Evolutionary conservation across 371 early-diverging fungal genomes (phyloP).

Genomic region (Mortierella sp.): DNA sequence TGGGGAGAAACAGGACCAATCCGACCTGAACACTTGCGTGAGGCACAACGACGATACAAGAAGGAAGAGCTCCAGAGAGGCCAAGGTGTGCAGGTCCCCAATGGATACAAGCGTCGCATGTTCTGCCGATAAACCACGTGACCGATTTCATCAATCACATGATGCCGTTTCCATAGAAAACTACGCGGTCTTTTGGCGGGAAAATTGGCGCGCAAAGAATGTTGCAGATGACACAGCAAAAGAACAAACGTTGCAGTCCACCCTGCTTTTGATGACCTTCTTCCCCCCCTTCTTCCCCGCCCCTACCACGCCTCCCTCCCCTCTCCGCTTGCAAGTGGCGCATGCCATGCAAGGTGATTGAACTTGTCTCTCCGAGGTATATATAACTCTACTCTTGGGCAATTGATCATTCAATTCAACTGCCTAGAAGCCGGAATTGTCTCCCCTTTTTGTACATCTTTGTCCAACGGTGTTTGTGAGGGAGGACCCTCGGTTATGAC

Average conservation of each 20-base stretch:
- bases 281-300: not conserved
- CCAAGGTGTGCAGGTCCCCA: constrained; percentile 25
- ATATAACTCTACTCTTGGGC: too few species aligned
- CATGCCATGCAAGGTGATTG: too few species aligned
- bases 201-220: too few species aligned
- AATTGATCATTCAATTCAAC: too few species aligned
- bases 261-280: not conserved
- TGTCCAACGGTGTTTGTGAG: not conserved
- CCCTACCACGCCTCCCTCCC: too few species aligned
- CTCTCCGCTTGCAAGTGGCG: too few species aligned
- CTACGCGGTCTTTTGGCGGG: too few species aligned
- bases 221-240: too few species aligned
- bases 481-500: too few species aligned
- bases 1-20: constrained; percentile 75
- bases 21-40: constrained; percentile 88
- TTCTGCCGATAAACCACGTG: constrained; percentile 25
- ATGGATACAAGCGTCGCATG: constrained; percentile 42
- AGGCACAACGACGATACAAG: constrained; percentile 89
- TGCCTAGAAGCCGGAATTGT: constrained; percentile 11
- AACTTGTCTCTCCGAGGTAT: too few species aligned
- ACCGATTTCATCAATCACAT: not conserved
- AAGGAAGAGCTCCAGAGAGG: constrained; percentile 25
- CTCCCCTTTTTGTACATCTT: constrained; percentile 22
- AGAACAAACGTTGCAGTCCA: too few species aligned
- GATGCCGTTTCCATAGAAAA: not conserved